Conservation (phyloP, 169 alveolate genomes). For the Fabrea salina region DNA sequence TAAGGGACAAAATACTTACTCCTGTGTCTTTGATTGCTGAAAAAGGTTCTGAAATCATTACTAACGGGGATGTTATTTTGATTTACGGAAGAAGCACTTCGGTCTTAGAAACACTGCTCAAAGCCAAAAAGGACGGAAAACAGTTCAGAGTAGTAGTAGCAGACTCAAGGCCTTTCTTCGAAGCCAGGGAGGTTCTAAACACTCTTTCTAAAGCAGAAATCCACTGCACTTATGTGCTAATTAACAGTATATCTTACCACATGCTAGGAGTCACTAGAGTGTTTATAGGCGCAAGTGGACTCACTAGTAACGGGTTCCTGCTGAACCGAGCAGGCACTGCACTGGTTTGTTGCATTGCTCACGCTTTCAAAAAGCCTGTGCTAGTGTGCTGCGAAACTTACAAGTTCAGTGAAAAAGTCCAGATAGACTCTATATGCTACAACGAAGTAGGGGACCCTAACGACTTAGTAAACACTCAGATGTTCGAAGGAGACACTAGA, state of each 20-base stretch:
- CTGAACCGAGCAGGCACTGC: slow-evolving; percentile 58
- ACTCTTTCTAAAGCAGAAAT: slow-evolving; percentile 40
- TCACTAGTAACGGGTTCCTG: slow-evolving; percentile 60
- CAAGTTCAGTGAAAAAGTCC: slow-evolving; percentile 65
- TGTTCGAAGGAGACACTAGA: slow-evolving; percentile 22
- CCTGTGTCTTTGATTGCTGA: slow-evolving; percentile 33
- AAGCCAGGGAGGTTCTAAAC: slow-evolving; percentile 46
- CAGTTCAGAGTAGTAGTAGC: slow-evolving; percentile 57
- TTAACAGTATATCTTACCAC: slow-evolving; percentile 45
- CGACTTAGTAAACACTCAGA: not conserved
- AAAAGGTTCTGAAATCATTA: slow-evolving; percentile 38
- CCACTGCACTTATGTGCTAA: slow-evolving; percentile 54
- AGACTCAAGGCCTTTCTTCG: slow-evolving; percentile 54
- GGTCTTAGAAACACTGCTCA: not conserved
- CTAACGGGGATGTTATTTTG: slow-evolving; percentile 49
- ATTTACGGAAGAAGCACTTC: slow-evolving; percentile 10
- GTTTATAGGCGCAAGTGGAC: slow-evolving; percentile 57
- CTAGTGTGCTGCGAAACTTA: slow-evolving; percentile 62
- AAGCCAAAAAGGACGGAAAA: slow-evolving; percentile 50
- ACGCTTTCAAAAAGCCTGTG: slow-evolving; percentile 52
- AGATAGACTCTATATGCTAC: slow-evolving; percentile 45
- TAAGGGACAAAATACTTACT: slow-evolving; percentile 33
- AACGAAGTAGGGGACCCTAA: slow-evolving; percentile 35
- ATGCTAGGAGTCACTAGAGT: slow-evolving; percentile 59
- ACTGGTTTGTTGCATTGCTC: slow-evolving; percentile 53